Conservation (phyloP, 2,329 filamentous ascomycete species). For the Apiospora hydei region DNA sequence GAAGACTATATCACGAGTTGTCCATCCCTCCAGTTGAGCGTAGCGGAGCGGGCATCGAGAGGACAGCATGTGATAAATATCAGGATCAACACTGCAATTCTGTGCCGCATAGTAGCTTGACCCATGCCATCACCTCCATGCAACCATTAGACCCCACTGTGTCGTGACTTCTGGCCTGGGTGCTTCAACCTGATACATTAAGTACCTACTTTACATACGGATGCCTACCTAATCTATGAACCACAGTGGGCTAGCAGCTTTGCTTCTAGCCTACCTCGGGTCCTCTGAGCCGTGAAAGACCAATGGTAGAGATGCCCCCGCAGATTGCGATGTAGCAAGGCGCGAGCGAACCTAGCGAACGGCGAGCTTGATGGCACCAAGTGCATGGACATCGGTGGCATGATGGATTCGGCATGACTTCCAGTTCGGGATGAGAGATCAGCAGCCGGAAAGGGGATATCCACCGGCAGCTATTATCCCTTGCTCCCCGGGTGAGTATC, state of each 20-base stretch:
- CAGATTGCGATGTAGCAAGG: conserved; percentile 7
- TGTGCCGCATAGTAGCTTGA: background rate
- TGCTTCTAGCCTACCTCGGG: background rate
- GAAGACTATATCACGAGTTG: background rate
- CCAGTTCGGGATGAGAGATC: conserved; percentile 8
- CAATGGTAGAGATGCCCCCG: background rate
- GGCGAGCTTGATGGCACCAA: background rate
- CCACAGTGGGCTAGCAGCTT: background rate
- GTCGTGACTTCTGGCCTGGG: background rate
- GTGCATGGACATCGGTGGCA: background rate
- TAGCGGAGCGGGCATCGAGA: background rate
- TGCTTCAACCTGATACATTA: background rate
- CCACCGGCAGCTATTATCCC: background rate
- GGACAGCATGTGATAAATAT: background rate
- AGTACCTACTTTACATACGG: no score
- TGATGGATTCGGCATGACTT: background rate
- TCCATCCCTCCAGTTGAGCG: background rate
- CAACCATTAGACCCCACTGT: background rate
- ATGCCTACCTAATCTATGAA: background rate
- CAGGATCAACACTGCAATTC: background rate
- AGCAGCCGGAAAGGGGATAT: background rate
- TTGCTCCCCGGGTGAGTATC: background rate
- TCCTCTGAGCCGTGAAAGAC: background rate
- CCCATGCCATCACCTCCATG: conserved; percentile 13
- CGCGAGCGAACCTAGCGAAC: background rate